Evolutionary conservation across 2,329 filamentous ascomycete species (phyloP), one percentile per base, ranked within the genome.

Genomic region (Penicillium palitans): DNA sequence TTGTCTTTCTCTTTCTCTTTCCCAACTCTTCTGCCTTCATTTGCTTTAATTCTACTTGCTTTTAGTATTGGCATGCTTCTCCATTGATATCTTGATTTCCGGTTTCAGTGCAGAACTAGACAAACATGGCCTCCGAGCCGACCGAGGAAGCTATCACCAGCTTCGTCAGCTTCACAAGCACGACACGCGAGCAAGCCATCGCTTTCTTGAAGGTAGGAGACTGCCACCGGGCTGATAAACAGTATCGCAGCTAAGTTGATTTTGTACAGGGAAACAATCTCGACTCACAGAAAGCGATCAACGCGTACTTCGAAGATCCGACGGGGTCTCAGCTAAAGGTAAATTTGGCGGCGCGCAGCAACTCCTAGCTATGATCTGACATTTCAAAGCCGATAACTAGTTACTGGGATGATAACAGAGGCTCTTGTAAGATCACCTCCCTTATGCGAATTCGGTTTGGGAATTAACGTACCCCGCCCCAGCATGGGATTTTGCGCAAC

Each of bases 281-380:
- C 48, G 74, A 80, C 61, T 71, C 76, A 1, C 73, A 78, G 41
- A 75, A 74, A 65, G 78, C 79, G 33, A 74, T 79, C 60, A 80
- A 81, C 66, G 78, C 78, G 21, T 80, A 76, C 62, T 79, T 78
- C 35, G 78, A 81, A 67, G 76, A 79, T 62, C 76, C 77, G 17
- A 71, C 69, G 17, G 70, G 72, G 27, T 65, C 71, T 21, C 68
- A 70, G 44, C 60, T 64, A 52, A 61, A 76, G 70, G 75, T 76
- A 62, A 61, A 55, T 29, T 40, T 48, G 25, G 52, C 39, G 24
- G 21, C 21, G 21, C 29, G 41, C 21, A 47, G 5, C 21, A 45
- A 53, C 41, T 57, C 17, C 12, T 25, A 24, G 44, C 19, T 52
- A 10, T 33, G 46, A 27, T 39, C 56, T 65, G 51, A 66, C 57